Base-by-base conservation (phyloP, 768 basidiomycete species). In the Pulveroboletus sp. region DNA sequence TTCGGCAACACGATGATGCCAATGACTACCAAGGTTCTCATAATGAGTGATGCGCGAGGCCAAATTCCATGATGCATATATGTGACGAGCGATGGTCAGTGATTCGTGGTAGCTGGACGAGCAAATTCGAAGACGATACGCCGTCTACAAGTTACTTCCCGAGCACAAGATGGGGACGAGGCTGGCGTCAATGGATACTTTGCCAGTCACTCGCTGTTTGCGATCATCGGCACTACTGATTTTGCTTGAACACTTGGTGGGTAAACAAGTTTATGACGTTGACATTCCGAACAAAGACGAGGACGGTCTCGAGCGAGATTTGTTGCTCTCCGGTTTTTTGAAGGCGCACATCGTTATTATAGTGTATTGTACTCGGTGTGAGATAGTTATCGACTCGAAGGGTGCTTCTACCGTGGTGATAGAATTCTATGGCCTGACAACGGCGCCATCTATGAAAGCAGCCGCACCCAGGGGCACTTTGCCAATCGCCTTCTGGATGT, bases 1-100 rank as follows among this genome's bases (percentile, higher is more conserved):
- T 95, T 94, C 27, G 97, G 76, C 27, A 94, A 71, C 77, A 97
- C 85, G 40, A 91, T 81, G 60, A 97, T 80, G n/a, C 84, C 82
- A 19, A 93, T 76, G 42, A 90, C 76, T 33, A 94, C 76, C 10
- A 91, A 90, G 23, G 76, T 82, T 55, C 85, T 74, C 72, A 86
- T 75, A 5, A 82, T 45, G 14, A 27, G 6, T 3, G 24, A 21
- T 10, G 40, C 47, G 50, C 5, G 34, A 35, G 10, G 17, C 3
- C 6, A 34, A 34, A 14, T 45, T 49, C 53, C 56, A 33, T 19
- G 19, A n/a, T n/a, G n/a, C n/a, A n/a, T n/a, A 20, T 24, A 8
- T n/a, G 10, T 8, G 20, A 37, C 51, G 0, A 55, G 50, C 17
- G 5, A 27, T 31, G 11, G 20, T 10, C 16, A 49, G 55, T n/a